Conservation (phyloP, 495 filamentous ascomycete species). For the Jackrogersella multiformis region DNA sequence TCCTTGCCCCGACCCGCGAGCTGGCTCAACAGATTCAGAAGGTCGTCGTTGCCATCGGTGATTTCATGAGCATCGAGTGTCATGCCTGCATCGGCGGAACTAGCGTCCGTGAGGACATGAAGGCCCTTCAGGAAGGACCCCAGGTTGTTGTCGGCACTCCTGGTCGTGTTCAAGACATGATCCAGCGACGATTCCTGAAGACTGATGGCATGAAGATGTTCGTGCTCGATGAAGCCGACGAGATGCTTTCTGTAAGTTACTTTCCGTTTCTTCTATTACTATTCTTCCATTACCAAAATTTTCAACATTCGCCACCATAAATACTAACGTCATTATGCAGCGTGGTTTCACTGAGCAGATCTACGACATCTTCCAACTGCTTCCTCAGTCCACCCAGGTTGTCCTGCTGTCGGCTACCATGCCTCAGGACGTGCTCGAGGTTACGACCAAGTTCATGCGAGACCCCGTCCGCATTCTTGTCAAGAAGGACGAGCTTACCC, state of each 20-base stretch:
- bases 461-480: slow-evolving; percentile 98
- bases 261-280: no score
- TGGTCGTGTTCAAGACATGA: slow-evolving; percentile 98
- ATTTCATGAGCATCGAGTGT: slow-evolving; percentile 99
- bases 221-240: slow-evolving; percentile 98
- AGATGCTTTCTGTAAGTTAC: slow-evolving; percentile 87
- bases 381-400: slow-evolving; percentile 97
- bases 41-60: slow-evolving; percentile 96
- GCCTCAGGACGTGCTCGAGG: slow-evolving; percentile 98
- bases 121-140: slow-evolving; percentile 91
- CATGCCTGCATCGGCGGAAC: slow-evolving; percentile 99
- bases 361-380: slow-evolving; percentile 99
- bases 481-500: slow-evolving; percentile 98
- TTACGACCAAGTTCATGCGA: slow-evolving; percentile 99
- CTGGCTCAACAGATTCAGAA: slow-evolving; percentile 98
- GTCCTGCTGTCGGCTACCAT: slow-evolving; percentile 97
- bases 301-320: neutral
- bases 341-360: slow-evolving; percentile 99
- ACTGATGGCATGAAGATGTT: slow-evolving; percentile 99
- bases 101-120: slow-evolving; percentile 97
- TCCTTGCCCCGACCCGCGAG: slow-evolving; percentile 96
- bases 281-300: neutral
- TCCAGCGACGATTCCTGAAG: slow-evolving; percentile 91
- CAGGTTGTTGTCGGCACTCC: slow-evolving; percentile 98
- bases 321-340: slow-evolving; percentile 52